Evolutionary conservation across 306 rosid genomes (phyloP).

Genomic region (Senna tora): DNA sequence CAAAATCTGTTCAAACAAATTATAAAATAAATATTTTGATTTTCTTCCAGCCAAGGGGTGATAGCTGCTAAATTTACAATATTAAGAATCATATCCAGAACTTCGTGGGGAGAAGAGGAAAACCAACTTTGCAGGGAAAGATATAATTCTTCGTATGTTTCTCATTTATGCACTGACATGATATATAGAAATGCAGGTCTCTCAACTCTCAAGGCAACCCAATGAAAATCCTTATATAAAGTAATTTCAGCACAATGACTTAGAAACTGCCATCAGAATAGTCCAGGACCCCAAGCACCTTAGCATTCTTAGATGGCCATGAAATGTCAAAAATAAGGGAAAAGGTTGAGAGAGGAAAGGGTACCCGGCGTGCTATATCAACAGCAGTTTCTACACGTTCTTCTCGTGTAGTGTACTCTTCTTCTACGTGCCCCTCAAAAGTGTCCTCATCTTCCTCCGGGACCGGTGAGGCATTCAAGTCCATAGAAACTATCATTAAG

Average conservation of each 20-base stretch:
- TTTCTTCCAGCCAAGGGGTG: slow-evolving; percentile 2
- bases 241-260: slow-evolving; percentile 9
- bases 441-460: slow-evolving; percentile 95
- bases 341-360: not conserved
- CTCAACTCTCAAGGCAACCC: slow-evolving; percentile 3
- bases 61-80: slow-evolving; percentile 26
- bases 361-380: slow-evolving; percentile 94
- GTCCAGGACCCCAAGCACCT: slow-evolving; percentile 29
- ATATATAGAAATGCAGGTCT: slow-evolving; percentile 29
- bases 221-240: slow-evolving; percentile 21
- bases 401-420: slow-evolving; percentile 62
- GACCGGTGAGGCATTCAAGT: slow-evolving; percentile 94
- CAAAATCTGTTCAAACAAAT: slow-evolving; percentile 16
- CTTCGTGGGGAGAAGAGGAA: not conserved
- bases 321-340: not conserved
- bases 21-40: slow-evolving; percentile 5
- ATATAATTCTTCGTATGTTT: not conserved
- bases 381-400: slow-evolving; percentile 78
- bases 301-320: slow-evolving; percentile 1
- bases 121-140: slow-evolving; percentile 22
- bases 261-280: slow-evolving; percentile 34
- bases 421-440: slow-evolving; percentile 64
- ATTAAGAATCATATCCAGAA: not conserved
- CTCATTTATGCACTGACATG: slow-evolving; percentile 10
- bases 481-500: slow-evolving; percentile 94